Evolutionary conservation across 2,329 filamentous ascomycete genomes (phyloP).

Genomic region (Cladophialophora yegresii): DNA sequence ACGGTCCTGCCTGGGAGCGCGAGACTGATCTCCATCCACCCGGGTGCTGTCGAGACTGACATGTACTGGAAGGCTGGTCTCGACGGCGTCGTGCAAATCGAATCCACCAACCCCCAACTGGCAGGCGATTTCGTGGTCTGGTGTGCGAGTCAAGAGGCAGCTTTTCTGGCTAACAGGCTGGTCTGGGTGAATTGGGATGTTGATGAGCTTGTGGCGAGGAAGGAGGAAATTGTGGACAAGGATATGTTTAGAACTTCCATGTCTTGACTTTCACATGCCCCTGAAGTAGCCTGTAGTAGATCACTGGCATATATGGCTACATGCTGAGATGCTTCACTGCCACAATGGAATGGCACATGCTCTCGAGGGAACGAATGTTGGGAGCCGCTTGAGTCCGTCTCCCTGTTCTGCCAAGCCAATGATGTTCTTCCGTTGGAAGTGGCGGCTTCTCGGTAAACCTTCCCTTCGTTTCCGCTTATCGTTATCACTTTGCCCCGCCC

Average conservation of each 20-base stretch:
- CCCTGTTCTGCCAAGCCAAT: no score
- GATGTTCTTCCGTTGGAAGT: not conserved
- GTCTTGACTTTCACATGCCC: constrained; percentile 4
- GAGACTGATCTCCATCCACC: constrained; percentile 8
- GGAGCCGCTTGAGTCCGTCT: not conserved
- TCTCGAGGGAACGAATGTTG: not conserved
- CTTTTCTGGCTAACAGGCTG: constrained; percentile 8
- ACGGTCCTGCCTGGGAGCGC: not conserved
- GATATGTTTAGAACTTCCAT: constrained; percentile 7
- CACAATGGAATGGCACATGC: no score
- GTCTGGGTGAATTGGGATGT: constrained; percentile 13
- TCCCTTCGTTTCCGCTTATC: not conserved
- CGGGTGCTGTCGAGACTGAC: constrained; percentile 5
- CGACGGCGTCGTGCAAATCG: not conserved
- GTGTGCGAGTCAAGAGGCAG: constrained; percentile 2
- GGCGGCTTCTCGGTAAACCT: constrained; percentile 5
- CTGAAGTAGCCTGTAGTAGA: not conserved
- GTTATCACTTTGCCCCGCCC: constrained; percentile 1
- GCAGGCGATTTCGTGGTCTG: constrained; percentile 9
- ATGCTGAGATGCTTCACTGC: not conserved
- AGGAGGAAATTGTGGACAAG: constrained; percentile 7
- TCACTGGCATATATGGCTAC: not conserved
- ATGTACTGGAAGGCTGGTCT: constrained; percentile 8
- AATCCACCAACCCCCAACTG: not conserved
- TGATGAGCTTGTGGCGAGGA: constrained; percentile 2